Conservation (phyloP, 148 eudicot genomes). For the Arbutus unedo region DNA sequence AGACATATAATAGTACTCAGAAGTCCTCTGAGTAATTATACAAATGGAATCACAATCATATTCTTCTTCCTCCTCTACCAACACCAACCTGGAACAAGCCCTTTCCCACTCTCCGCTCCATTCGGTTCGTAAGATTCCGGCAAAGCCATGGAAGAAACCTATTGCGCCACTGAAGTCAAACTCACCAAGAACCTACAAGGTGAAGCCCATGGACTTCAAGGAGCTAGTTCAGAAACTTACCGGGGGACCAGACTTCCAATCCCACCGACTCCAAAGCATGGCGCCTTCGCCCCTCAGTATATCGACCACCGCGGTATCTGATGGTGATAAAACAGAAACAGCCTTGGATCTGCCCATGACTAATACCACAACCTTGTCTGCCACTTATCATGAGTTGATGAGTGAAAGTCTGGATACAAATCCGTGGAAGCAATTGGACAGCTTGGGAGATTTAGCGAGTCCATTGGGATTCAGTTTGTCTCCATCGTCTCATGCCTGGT, state of each 20-base stretch:
- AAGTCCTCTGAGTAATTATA: too few relatives aligned
- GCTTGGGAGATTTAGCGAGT: slow-evolving; percentile 17
- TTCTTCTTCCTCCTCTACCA: slow-evolving; percentile 8
- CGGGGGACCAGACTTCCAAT: slow-evolving; percentile 29
- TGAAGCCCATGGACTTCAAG: slow-evolving; percentile 54
- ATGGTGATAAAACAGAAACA: not conserved
- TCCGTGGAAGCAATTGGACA: slow-evolving; percentile 11
- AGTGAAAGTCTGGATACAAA: not conserved
- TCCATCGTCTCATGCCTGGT: slow-evolving; percentile 52
- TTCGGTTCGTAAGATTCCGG: slow-evolving; percentile 23
- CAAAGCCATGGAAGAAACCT: slow-evolving; percentile 26
- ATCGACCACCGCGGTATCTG: not conserved
- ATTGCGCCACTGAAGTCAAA: slow-evolving; percentile 30
- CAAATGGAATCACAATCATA: slow-evolving; percentile 15
- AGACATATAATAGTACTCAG: too few relatives aligned
- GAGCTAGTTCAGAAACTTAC: slow-evolving; percentile 70
- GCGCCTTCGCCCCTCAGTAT: slow-evolving; percentile 52
- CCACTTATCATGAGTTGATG: not conserved
- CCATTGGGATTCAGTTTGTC: slow-evolving; percentile 47
- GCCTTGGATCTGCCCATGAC: not conserved
- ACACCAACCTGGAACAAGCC: not conserved
- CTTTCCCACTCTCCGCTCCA: slow-evolving; percentile 17
- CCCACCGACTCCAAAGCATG: slow-evolving; percentile 31
- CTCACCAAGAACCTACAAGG: slow-evolving; percentile 59
- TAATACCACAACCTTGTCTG: not conserved